Evolutionary conservation across 164 flowering plant genomes (phyloP).

Genomic region (Umbellularia californica): DNA sequence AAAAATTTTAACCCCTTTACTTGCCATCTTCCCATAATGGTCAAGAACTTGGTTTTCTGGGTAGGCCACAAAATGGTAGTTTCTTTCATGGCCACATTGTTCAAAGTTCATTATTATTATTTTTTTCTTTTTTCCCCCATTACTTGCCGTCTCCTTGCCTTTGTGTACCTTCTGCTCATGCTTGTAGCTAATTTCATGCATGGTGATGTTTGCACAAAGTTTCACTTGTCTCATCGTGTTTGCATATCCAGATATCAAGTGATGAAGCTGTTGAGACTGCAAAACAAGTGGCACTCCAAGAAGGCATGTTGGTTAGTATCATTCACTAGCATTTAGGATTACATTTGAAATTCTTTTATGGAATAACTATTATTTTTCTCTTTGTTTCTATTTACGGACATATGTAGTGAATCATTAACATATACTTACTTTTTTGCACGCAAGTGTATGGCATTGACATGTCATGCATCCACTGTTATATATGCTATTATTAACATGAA

Average conservation of each 20-base stretch:
- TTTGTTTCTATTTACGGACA: neutral
- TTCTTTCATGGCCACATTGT: neutral
- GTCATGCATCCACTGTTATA: neutral
- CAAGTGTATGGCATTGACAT: no score
- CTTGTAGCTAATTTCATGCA: no score
- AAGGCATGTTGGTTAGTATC: constrained; percentile 85
- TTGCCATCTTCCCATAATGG: neutral
- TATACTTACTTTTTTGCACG: neutral
- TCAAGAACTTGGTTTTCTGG: neutral
- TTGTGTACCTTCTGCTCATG: neutral
- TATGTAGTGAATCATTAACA: neutral
- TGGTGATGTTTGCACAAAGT: neutral
- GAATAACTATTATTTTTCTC: neutral
- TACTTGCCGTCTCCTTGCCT: neutral
- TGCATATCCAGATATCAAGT: constrained; percentile 58
- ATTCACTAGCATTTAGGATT: neutral
- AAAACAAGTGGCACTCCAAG: constrained; percentile 84
- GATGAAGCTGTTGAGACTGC: constrained; percentile 94
- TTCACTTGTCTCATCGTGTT: no score
- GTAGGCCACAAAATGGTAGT: no score
- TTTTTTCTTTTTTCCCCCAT: no score
- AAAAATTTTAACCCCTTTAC: neutral
- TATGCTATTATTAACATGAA: no score
- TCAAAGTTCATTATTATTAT: no score
- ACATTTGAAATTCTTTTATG: neutral